Conservation (phyloP, 1,139 yeast species). For the Candida neerlandica region DNA sequence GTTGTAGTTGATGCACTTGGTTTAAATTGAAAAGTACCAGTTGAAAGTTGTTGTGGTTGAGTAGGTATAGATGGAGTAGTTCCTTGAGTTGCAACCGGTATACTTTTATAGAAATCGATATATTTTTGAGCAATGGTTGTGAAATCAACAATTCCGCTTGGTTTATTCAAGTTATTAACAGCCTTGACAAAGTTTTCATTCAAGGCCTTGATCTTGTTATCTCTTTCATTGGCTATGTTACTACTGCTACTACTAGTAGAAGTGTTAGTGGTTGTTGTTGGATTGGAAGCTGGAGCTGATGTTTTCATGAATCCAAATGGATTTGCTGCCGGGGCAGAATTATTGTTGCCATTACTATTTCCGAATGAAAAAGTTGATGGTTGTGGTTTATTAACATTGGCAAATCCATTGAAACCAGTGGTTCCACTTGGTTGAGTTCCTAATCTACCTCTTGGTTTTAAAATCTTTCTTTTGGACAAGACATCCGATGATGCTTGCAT, state of each 20-base stretch:
- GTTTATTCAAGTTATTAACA: constrained; percentile 43
- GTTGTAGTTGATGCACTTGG: constrained; percentile 5
- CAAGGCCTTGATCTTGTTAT: constrained; percentile 61
- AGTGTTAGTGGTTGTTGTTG: constrained; percentile 2
- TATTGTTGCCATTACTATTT: neutral
- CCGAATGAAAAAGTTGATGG: constrained; percentile 1
- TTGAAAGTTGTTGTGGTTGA: constrained; percentile 4
- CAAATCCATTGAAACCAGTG: constrained; percentile 14
- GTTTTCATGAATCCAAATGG: constrained; percentile 5
- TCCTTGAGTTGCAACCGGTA: constrained; percentile 24
- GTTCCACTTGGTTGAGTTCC: constrained; percentile 8
- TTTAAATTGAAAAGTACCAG: constrained; percentile 7
- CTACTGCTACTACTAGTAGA: no score
- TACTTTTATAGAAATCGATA: constrained; percentile 51
- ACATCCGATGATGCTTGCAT: constrained; percentile 59
- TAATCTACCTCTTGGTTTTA: constrained; percentile 53
- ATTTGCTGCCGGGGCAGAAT: constrained; percentile 6
- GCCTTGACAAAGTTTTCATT: constrained; percentile 63
- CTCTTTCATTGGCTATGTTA: constrained; percentile 20
- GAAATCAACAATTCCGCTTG: constrained; percentile 60
- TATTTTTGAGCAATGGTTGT: constrained; percentile 62
- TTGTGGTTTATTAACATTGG: constrained; percentile 3
- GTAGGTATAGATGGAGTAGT: neutral
- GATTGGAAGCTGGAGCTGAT: neutral
- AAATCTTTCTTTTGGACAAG: constrained; percentile 67